A percentile compares a stretch with the other conserved stretches of the same genome.
Evolutionary conservation across 1,284 basidiomycete species (phyloP).

Genomic region (Ceratobasidium sp.): DNA sequence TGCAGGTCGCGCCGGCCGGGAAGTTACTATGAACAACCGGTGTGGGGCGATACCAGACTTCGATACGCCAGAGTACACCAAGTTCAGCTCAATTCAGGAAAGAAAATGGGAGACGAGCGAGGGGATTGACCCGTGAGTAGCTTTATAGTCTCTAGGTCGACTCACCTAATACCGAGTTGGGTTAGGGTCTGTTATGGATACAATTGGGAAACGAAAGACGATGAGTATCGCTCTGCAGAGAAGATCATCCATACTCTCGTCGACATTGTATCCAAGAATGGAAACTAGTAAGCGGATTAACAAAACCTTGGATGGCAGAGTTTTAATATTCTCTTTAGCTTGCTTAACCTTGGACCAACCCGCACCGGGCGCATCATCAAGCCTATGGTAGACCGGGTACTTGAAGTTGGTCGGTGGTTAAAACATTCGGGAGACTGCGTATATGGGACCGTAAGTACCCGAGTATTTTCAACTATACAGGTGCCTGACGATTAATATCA

Average conservation of each 20-base stretch:
- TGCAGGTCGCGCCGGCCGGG: constrained; percentile 64
- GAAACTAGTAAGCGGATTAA: constrained; percentile 63
- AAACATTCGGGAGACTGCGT: constrained; percentile 66
- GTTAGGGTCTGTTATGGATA: constrained; percentile 55
- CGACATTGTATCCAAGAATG: constrained; percentile 71
- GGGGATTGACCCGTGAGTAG: constrained; percentile 55
- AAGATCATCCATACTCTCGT: constrained; percentile 67
- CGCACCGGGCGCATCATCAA: constrained; percentile 68
- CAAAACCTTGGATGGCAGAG: not conserved
- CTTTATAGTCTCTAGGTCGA: constrained; percentile 15
- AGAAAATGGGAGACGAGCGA: constrained; percentile 71
- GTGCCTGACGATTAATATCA: not conserved
- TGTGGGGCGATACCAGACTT: constrained; percentile 54
- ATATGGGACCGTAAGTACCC: constrained; percentile 64
- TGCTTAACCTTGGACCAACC: constrained; percentile 69
- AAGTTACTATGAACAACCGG: constrained; percentile 72
- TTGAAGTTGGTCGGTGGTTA: constrained; percentile 68
- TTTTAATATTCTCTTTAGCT: constrained; percentile 54
- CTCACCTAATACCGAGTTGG: not conserved
- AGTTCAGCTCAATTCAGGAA: constrained; percentile 66
- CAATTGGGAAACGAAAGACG: constrained; percentile 61
- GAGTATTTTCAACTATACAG: not conserved
- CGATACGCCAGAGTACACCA: constrained; percentile 71
- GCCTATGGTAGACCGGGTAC: constrained; percentile 65
- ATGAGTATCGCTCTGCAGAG: constrained; percentile 66